Evolutionary conservation across 2,329 filamentous ascomycete genomes (phyloP), one percentile per base, ranked within the genome.

Genomic region (Aspergillus sp.): DNA sequence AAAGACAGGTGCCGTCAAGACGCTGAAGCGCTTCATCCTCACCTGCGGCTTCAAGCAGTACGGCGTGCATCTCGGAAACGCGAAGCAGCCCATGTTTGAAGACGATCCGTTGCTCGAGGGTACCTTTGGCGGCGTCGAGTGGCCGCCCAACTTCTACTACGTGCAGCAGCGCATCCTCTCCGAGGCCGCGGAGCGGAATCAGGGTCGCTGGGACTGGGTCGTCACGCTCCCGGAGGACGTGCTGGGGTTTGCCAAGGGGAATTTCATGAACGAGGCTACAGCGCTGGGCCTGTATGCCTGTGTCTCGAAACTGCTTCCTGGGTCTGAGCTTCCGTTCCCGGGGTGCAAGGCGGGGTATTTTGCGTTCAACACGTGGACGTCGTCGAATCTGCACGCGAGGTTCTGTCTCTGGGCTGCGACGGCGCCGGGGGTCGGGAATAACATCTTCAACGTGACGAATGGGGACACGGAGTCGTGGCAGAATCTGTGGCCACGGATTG

Each of bases 1-100:
- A 0, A 74, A 77, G 17, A 81, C 77, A 1, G 79, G 79, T 0
- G 77, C 77, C 4, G 71, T 74, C 41, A 74, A 74, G 50, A 72
- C 75, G 13, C 66, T 85, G 50, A 82, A 83, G 65, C 76, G 80
- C n/a, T 75, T 85, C 59, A 69, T 84, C 23, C 74, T 85, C 9
- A 80, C 82, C 6, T 81, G 77, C 0, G 83, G 83, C 1, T 70
- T 76, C 41, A 85, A 85, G 66, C 82, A 86, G 57, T 85, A 85
- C 66, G 81, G 82, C 25, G 81, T 85, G 3, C 83, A 85, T 63
- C 75, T 84, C 2, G 82, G 83, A 8, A 74, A 72, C 9, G 69
- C 74, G 15, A 84, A 83, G 62, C 77, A 79, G 62, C 83, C 82
- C 1, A 78, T 84, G 74, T 66, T 76, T 11, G 82, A 85, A 66